phyloP scores from a whole-genome alignment of 129 eudicot species.

The Tanacetum coccineum region DNA sequence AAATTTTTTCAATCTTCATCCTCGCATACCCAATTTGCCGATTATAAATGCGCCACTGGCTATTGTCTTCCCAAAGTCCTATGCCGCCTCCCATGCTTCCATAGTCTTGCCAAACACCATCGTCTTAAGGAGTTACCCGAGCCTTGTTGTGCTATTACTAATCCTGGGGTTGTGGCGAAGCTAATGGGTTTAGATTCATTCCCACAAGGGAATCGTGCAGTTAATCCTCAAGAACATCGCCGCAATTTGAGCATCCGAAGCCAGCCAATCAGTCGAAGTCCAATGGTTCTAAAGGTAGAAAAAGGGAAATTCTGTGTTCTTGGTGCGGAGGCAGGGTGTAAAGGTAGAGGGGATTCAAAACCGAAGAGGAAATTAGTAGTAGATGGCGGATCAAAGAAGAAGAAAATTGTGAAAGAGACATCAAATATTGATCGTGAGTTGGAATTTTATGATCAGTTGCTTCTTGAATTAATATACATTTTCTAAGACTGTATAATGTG shows the following conservation, averaged over 20 bases:
- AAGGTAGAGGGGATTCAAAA: slow-evolving; percentile 30
- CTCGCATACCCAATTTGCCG: slow-evolving; percentile 20
- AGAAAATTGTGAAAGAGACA: slow-evolving; percentile 18
- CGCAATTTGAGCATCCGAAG: slow-evolving; percentile 17
- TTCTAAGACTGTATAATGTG: neutral
- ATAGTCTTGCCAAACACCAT: slow-evolving; percentile 36
- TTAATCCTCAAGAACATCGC: slow-evolving; percentile 14
- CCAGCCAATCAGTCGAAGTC: slow-evolving; percentile 24
- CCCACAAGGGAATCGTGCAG: slow-evolving; percentile 32
- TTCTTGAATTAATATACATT: slow-evolving; percentile 49
- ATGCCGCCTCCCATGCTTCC: slow-evolving; percentile 46
- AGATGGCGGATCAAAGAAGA: slow-evolving; percentile 33
- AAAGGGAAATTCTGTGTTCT: slow-evolving; percentile 57
- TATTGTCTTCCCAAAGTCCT: slow-evolving; percentile 41
- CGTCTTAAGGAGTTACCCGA: slow-evolving; percentile 24
- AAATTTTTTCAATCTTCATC: slow-evolving; percentile 38
- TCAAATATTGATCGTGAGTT: slow-evolving; percentile 23
- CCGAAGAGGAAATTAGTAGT: slow-evolving; percentile 45
- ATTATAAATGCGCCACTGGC: slow-evolving; percentile 18
- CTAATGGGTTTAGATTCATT: slow-evolving; percentile 73
- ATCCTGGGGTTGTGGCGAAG: slow-evolving; percentile 61
- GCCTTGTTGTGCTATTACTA: slow-evolving; percentile 9
- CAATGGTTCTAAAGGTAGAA: slow-evolving; percentile 51
- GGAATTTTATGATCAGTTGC: slow-evolving; percentile 31
- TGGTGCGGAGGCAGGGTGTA: slow-evolving; percentile 44